Evolutionary conservation across 805 yeast species (phyloP), one percentile per base, ranked within the genome.

Genomic region (Metschnikowia orientalis): DNA sequence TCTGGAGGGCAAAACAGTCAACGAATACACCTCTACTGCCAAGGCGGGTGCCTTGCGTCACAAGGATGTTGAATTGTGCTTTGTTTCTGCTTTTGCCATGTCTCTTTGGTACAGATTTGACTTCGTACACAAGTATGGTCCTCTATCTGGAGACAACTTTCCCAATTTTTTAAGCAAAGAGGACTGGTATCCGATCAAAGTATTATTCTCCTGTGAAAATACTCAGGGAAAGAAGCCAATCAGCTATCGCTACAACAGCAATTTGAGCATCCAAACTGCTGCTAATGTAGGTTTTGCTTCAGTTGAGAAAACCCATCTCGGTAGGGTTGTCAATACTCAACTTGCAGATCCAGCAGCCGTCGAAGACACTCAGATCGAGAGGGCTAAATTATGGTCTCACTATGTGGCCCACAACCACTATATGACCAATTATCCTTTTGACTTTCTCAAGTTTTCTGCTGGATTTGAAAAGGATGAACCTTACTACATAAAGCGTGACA

Each of bases 51-150:
- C 22, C 4, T 21, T 11, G 13, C 37, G 40, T 14, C 13, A 23
- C 23, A 32, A 37, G 32, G 26, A 28, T 17, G 36, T 32, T 24
- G 31, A 29, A 15, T 9, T 25, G 4, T 37, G 40, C 14, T 16
- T 37, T n/a, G 30, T 32, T 20, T 23, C 36, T 10, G 28, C 40
- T 6, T 23, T 22, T n/a, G 30, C 37, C 7, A 28, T 37, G 23
- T 32, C 40, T 7, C 27, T 37, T 3, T 37, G 40, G 40, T 37
- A 18, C 15, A 23, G 40, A n/a, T 37, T 37, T 28, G 34, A 37
- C 18, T 37, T 32, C 12, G 18, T 14, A n/a, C 27, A 18, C 11
- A 17, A 23, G 9, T 9, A 14, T 19, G 41, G 18, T 12, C 38
- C 34, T 11, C 20, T 13, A 8, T 3, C 10, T 3, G 36, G 30